Evolutionary conservation across 192 early-diverging fungal genomes (phyloP), one percentile per base, ranked within the genome.

Genomic region (Rhizophagus clarus): DNA sequence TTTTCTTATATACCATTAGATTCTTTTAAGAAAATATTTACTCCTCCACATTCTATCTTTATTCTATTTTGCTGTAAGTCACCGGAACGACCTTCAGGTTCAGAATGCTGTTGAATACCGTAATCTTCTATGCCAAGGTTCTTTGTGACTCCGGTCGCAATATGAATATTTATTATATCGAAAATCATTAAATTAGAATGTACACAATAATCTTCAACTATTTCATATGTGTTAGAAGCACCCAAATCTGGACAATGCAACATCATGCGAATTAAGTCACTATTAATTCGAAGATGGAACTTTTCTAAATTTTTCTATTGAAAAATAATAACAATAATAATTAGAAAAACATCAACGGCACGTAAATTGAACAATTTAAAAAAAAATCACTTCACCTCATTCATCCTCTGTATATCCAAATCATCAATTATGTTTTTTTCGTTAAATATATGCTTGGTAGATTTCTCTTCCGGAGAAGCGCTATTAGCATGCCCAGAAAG

Each of bases 361-460:
- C 56, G 5, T 26, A 26, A 66, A 66, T 49, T 74, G 26, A 26
- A 49, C 37, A 40, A 24, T 22, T 56, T 32, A 12, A 17, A 3
- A 11, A 63, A 32, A 9, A 67, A 62, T 49, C 14, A 6, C 22
- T 26, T 6, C 64, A 86, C 85, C 80, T 86, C 82, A 17, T 28
- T 26, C 20, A 56, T 0, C 26, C 64, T 76, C 6, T 47, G 71
- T 15, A 71, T 80, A 32, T 84, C 85, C 12, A 81, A 63, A 29
- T 86, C 85, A 37, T 81, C 83, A 60, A 82, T 81, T 61, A 84
- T 86, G 64, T 81, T 70, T 67, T 83, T 83, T 15, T 71, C 72
- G 31, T 66, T 68, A 15, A 47, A 32, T 6, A 28, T 28, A 12
- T 49, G 29, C 1, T 68, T 70, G n/a, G 61, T 34, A 29, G 66